These are phyloP conservation scores for Penicillium mononematosum DNA, from an alignment of 495 filamentous ascomycete species.

Conservation along the genomic window DNA sequence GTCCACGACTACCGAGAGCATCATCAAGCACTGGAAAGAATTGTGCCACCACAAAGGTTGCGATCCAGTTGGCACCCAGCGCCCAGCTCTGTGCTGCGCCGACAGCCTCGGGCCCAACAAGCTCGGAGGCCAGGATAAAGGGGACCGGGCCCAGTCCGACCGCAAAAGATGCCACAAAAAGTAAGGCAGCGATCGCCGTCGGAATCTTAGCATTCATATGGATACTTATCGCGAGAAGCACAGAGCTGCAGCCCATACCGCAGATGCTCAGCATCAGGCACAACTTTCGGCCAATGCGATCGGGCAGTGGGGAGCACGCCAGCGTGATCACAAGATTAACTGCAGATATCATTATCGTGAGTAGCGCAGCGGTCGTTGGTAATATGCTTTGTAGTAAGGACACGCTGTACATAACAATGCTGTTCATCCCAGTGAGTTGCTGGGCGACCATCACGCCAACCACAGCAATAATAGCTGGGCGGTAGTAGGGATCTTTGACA, in stretches of 20 bases:
- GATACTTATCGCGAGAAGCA: slow-evolving; percentile 75
- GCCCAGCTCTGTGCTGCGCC: slow-evolving; percentile 85
- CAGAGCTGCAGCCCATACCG: slow-evolving; percentile 76
- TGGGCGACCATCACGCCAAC: slow-evolving; percentile 90
- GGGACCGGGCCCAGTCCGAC: slow-evolving; percentile 92
- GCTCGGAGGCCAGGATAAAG: slow-evolving; percentile 87
- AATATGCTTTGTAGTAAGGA: slow-evolving; percentile 76
- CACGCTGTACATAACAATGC: slow-evolving; percentile 97
- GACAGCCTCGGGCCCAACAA: slow-evolving; percentile 84
- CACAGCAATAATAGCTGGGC: slow-evolving; percentile 78
- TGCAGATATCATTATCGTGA: slow-evolving; percentile 81
- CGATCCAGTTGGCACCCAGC: slow-evolving; percentile 82
- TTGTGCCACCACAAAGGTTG: slow-evolving; percentile 88
- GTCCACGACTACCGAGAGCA: slow-evolving; percentile 68
- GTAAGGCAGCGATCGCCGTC: slow-evolving; percentile 74
- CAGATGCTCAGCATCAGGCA: slow-evolving; percentile 77
- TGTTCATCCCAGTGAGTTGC: slow-evolving; percentile 92
- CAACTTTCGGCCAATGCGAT: slow-evolving; percentile 79
- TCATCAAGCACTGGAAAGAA: slow-evolving; percentile 88
- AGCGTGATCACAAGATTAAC: slow-evolving; percentile 85
- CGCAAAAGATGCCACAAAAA: slow-evolving; percentile 87
- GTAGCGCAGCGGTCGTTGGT: slow-evolving; percentile 68
- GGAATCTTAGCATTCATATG: slow-evolving; percentile 63
- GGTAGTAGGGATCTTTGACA: slow-evolving; percentile 61
- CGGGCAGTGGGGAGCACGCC: slow-evolving; percentile 75